phyloP scores from a whole-genome alignment of 2,329 filamentous ascomycete species.

The Penicillium sp. region DNA sequence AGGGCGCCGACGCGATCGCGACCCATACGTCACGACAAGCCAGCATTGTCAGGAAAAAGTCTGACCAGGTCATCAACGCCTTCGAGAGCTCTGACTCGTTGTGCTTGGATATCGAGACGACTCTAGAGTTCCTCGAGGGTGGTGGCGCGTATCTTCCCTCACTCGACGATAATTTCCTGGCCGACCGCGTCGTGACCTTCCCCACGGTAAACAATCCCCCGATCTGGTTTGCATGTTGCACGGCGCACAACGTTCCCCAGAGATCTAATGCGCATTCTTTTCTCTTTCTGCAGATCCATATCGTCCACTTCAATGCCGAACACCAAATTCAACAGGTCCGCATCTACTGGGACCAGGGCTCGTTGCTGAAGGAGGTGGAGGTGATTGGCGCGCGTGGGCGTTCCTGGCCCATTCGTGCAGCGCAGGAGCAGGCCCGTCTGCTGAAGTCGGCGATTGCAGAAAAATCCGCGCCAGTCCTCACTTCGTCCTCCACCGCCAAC shows the following conservation, averaged over 20 bases:
- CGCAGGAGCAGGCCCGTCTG: conserved; percentile 77
- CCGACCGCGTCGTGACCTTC: conserved; percentile 76
- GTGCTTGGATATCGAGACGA: conserved; percentile 78
- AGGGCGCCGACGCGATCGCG: conserved; percentile 72
- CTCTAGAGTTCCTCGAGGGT: conserved; percentile 75
- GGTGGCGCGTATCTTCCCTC: conserved; percentile 86
- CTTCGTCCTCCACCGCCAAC: conserved; percentile 19
- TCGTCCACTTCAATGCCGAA: conserved; percentile 77
- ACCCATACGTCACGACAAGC: conserved; percentile 75
- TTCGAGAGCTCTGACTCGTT: conserved; percentile 72
- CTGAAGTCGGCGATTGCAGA: conserved; percentile 59
- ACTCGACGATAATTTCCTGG: conserved; percentile 91
- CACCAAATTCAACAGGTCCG: conserved; percentile 85
- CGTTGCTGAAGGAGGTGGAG: conserved; percentile 88
- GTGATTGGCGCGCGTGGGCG: conserved; percentile 86
- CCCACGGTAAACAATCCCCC: conserved; percentile 68
- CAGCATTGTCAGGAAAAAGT: conserved; percentile 79
- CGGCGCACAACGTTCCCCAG: not conserved
- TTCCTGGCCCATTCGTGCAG: conserved; percentile 94
- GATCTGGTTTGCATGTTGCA: conserved; percentile 8
- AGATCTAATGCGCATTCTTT: conserved; percentile 12
- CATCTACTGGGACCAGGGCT: conserved; percentile 92
- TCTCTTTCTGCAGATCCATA: conserved; percentile 66
- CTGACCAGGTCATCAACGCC: conserved; percentile 71
- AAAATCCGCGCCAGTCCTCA: conserved; percentile 21